Base-by-base conservation (phyloP, 352 stramenopile species). In the Globisporangium sylvaticum region DNA sequence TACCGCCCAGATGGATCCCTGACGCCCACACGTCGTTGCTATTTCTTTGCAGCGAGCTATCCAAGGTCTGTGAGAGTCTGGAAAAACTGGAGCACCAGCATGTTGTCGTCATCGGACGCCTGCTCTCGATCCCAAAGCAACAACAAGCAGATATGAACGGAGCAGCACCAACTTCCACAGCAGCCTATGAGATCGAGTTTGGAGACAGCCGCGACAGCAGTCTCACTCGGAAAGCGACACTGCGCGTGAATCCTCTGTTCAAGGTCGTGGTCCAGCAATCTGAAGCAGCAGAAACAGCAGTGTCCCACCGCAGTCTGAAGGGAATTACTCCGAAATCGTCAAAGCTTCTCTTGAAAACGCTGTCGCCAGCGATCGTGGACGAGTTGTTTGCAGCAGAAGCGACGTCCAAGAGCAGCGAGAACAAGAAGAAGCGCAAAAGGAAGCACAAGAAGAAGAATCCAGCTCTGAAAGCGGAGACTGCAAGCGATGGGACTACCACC, bases 361-460 rank as follows among this genome's bases (percentile, higher is more conserved):
- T 71, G 14, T 32, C 66, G 9, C 66, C 54, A 18, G 12, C 20
- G 8, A 56, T 71, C 29, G 27, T 66, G 12, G 37, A 66, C 10
- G 66, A 71, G 31, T 5, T 71, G 15, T 22, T 65, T 10, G 57
- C 31, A 5, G 44, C 42, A 7, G 56, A 48, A 48, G 15, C 42
- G 15, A n/a, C 57, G 15, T 2, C 7, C 25, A 48, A 29, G 24
- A 24, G 20, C 15, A 32, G 32, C 18, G 25, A 34, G 20, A 18
- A 34, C 55, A 60, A 60, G 58, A 63, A 22, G 12, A 65, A 46
- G 27, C 10, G 54, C 18, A 59, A 59, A 8, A n/a, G 42, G 8
- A 65, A 58, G 27, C 58, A 66, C 31, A 61, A 67, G 62, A 61
- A 58, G 27, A 59, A 59, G n/a, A 60, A 60, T 2, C 31, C n/a